Base-by-base conservation (phyloP, 83 land plant genomes). In the Picea engelmannii region DNA sequence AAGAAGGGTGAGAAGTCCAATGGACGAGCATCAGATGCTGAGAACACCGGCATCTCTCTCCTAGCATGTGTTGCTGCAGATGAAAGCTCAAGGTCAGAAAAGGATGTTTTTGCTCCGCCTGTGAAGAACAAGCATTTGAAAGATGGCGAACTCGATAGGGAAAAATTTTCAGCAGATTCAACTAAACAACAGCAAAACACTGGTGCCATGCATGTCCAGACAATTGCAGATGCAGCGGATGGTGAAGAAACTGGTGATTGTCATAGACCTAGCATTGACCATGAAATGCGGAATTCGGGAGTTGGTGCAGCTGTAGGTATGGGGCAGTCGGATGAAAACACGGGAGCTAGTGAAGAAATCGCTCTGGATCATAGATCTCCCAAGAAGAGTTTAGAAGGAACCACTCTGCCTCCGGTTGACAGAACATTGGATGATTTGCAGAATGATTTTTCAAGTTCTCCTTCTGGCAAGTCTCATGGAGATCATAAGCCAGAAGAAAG, bases 21-120 rank as follows among this genome's bases (percentile, higher is more conserved):
- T 73, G 58, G 58, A 47, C 52, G 6, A 13, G 25, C 4, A 47
- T 8, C 24, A 9, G 76, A 73, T 73, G 55, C 58, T 42, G 58
- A 44, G 11, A 73, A 20, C 76, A 73, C 47, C 23, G 79, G 79
- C 13, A 76, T 76, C 62, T 49, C 61, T 58, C 79, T 76, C 35
- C 79, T 76, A 59, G 79, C 79, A 25, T 76, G 31, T 76, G 55
- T 76, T 59, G 79, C 79, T 25, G 79, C 79, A 24, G 79, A 76
- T 59, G 79, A 76, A 59, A 59, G 59, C 64, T 61, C 76, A 73
- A 18, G 23, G 16, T 42, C 5, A 47, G 59, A 12, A 73, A 47
- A 73, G 12, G 58, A n/a, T 73, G 23, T 9, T 21, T 73, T 27
- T 71, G 21, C 21, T 42, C 12, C 23, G 23, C 49, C 76, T 40